Evolutionary conservation across 768 basidiomycete genomes (phyloP), one percentile per base, ranked within the genome.

Genomic region (Mycena vitilis): DNA sequence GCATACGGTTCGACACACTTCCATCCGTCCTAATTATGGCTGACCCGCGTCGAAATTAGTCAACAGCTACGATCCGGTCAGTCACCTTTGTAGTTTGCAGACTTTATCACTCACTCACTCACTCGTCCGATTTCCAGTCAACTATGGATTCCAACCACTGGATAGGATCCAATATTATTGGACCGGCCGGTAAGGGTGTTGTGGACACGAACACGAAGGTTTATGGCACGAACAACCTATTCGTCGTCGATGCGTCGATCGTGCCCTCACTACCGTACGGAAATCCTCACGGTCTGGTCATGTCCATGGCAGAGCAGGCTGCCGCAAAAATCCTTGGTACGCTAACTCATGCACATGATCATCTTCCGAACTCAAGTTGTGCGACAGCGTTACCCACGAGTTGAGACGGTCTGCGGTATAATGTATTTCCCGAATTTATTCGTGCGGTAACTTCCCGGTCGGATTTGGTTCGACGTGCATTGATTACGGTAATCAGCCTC

Each of bases 141-240:
- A 68, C 61, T 12, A 78, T 81, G 80, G 70, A 81, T 70, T 81
- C 80, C 18, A 84, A 84, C 73, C 83, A 84, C 73, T 83, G 82
- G 83, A 77, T 81, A 22, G 82, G 80, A 7, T 77, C 82, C 5
- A 75, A 75, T 63, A 79, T 74, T 60, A 81, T 84, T 54, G 71
- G 71, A 16, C 61, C 66, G 4, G 66, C 63, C 0, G 71, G 71
- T 2, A 75, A 80, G 36, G 77, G 71, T 13, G 83, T 84, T 34
- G 82, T 84, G 13, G 83, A 83, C 57, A 59, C 74, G 42, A 82
- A 84, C 73, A 75, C 76, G 37, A 82, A 82, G 63, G 85, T 84
- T 57, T 80, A 67, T 55, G 40, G 40, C 38, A 72, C 71, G 47
- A 62, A 72, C 52, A 70, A 59, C 42, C 47, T 62, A 78, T 84